Evolutionary conservation across 2,329 filamentous ascomycete species (phyloP), one percentile per base, ranked within the genome.

Genomic region (Metarhizium sp.): DNA sequence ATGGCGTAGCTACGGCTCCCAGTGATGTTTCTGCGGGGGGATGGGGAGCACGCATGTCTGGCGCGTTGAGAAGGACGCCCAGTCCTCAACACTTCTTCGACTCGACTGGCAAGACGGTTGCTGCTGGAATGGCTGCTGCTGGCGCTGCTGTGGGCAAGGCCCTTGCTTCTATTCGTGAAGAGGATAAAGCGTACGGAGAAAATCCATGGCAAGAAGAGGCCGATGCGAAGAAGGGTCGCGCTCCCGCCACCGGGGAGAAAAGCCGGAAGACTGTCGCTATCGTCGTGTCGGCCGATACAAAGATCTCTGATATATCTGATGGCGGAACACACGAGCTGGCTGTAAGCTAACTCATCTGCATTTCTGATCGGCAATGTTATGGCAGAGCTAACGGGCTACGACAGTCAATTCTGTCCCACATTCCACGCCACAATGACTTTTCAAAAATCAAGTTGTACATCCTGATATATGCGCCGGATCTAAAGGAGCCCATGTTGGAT

Each of bases 131-230:
- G 60, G 87, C 90, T 30, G 91, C 90, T 10, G 90, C 90, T 0
- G 88, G 91, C 14, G 88, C 88, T 18, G 89, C 82, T 50, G 83
- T 95, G 58, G 90, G 90, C 46, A 90, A 87, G 59, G 91, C 90
- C 30, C 75, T 96, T 61, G 86, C 86, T 54, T 86, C 88, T 16
- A 94, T 95, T 61, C 81, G 88, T 55, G 89, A 96, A 68, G 91
- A 95, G 66, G 88, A 92, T 66, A 85, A 84, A 66, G 87, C 87
- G 52, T 94, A 87, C 68, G 85, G 84, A 60, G 92, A 96, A 69
- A 88, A 90, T 67, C 85, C 90, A 53, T 96, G 92, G 92, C 91
- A 87, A 14, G 91, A 96, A 69, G 92, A 96, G 73, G 89, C 87
- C 25, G 86, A 89, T 63, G 80, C 87, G 51, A 83, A 87, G 65